Evolutionary conservation across 495 filamentous ascomycete genomes (phyloP).

Genomic region (Neurospora tetrasperma): DNA sequence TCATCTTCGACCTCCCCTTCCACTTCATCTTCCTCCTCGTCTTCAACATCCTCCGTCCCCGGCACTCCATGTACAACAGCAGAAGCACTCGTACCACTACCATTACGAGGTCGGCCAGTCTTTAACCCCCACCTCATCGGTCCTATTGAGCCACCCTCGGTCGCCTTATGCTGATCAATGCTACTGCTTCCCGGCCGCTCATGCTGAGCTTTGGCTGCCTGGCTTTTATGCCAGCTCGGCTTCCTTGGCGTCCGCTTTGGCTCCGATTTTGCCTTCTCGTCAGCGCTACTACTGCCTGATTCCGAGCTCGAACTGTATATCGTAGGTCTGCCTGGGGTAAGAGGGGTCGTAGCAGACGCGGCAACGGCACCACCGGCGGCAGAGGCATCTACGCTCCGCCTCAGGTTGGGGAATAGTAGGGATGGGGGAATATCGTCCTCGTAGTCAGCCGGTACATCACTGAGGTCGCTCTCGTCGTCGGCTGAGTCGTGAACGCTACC

Average conservation of each 20-base stretch:
- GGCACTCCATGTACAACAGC: not conserved
- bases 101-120: not conserved
- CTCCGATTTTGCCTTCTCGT: conserved; percentile 13
- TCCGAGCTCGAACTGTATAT: conserved; percentile 3
- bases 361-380: conserved; percentile 6
- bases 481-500: conserved; percentile 63
- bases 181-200: not conserved
- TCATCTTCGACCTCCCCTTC: conserved; percentile 6
- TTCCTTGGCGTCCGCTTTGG: conserved; percentile 14
- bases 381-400: conserved; percentile 24
- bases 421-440: conserved; percentile 36
- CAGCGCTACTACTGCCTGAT: conserved; percentile 14
- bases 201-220: conserved; percentile 5
- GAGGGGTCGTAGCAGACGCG: not conserved
- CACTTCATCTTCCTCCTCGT: conserved; percentile 3
- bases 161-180: not conserved
- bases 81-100: not conserved
- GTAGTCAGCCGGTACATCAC: conserved; percentile 50
- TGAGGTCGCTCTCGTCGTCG: conserved; percentile 73
- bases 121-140: not conserved
- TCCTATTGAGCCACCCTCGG: not conserved
- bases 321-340: not conserved
- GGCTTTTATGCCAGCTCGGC: conserved; percentile 18
- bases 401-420: conserved; percentile 36
- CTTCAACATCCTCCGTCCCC: conserved; percentile 2